Base-by-base conservation (phyloP, 208 protist species). In the Leishmania lainsoni region DNA sequence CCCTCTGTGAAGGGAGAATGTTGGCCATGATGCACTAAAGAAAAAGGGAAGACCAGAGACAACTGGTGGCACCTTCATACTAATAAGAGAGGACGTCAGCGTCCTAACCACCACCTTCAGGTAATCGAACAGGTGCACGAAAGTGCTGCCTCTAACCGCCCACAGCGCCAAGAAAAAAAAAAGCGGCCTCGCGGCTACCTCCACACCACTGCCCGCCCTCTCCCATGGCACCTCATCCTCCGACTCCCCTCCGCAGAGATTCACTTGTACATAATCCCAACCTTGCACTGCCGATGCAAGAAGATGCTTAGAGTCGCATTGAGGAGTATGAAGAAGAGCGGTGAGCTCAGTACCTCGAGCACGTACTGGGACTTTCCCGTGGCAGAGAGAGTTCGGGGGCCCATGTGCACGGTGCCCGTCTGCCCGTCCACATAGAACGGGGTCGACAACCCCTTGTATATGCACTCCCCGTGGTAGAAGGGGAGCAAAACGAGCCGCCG, bases 371-470 rank as follows among this genome's bases (percentile, higher is more conserved):
- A 63, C 14, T 48, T 66, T 1, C 75, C 54, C 10, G 76, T 66
- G 8, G 54, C 22, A 42, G 52, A 75, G 22, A 81, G 56, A 1
- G 39, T 45, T 59, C 63, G 51, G 49, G 81, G 77, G 52, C 78
- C 72, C 3, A 85, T 76, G 9, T 65, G 83, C 29, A 86, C 83
- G 9, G 74, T 20, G 0, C 86, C 79, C 4, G 81, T 91, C 75
- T 91, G 88, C 32, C 81, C 88, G 58, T 91, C 88, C 22, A 91
- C 72, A 17, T 83, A 79, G 48, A 89, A 91, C 3, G 59, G 61
- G 8, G 77, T 80, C 5, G 54, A 72, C 17, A 51, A 39, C 2
- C 70, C 75, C 49, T 90, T 87, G 76, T 90, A 90, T 9, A 51
- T 76, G 63, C 81, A 90, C 71, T 52, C 26, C 1, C 87, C 87